Conservation (phyloP, 2,329 filamentous ascomycete genomes). For the Neocatenulostroma microsporum region DNA sequence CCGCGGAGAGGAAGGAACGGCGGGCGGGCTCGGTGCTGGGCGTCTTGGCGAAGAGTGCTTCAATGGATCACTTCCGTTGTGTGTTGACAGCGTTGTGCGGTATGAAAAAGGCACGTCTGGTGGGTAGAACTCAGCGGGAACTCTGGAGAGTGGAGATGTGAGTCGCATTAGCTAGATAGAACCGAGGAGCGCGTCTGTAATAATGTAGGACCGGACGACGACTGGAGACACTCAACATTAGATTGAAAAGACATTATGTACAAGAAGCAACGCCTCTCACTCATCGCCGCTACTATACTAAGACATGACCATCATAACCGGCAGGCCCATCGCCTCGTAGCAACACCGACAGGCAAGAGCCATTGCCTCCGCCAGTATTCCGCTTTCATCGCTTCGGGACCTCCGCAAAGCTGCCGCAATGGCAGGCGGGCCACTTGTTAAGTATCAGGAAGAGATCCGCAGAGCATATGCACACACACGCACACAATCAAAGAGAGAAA, state of each 20-base stretch:
- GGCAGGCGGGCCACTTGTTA: neutral
- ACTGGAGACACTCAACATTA: conserved; percentile 17
- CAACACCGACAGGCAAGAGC: conserved; percentile 7
- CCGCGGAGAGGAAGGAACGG: too few species aligned
- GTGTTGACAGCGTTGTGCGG: too few species aligned
- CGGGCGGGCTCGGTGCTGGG: too few species aligned
- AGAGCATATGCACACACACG: conserved; percentile 19
- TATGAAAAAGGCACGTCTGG: too few species aligned
- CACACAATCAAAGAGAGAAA: conserved; percentile 11
- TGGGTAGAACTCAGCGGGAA: too few species aligned
- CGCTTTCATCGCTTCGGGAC: conserved; percentile 7
- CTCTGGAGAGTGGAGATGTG: too few species aligned
- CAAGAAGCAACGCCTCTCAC: conserved; percentile 10
- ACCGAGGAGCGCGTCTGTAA: too few species aligned
- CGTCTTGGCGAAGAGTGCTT: too few species aligned
- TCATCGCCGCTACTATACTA: conserved; percentile 2
- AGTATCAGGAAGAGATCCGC: conserved; percentile 12
- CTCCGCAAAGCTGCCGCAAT: conserved; percentile 2
- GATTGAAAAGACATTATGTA: conserved; percentile 24
- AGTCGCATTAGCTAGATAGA: too few species aligned
- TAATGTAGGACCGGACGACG: too few species aligned
- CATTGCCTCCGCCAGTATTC: neutral
- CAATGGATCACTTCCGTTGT: too few species aligned
- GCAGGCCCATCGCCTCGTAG: conserved; percentile 7
- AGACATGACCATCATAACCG: too few species aligned